Evolutionary conservation across 768 basidiomycete species (phyloP).

Genomic region (Trametes cingulata): DNA sequence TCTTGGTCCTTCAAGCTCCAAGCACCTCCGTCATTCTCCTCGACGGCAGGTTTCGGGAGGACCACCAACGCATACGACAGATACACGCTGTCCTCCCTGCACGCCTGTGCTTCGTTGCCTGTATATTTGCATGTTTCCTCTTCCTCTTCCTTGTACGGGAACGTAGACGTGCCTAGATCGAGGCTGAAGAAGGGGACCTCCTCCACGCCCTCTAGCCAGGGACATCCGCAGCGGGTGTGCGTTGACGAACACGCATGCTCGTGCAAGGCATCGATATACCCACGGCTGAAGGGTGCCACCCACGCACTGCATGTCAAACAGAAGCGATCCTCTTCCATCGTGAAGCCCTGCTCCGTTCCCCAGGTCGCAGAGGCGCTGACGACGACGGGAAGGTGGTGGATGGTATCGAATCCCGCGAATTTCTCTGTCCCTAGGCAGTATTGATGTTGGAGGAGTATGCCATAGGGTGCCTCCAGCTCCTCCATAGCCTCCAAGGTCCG

Average conservation of each 20-base stretch:
- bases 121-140: conserved; percentile 19
- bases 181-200: conserved; percentile 17
- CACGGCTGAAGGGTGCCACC: conserved; percentile 28
- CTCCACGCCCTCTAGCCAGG: neutral
- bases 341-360: too few species aligned
- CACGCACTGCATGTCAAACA: neutral
- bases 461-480: conserved; percentile 10
- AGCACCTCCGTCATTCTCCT: too few species aligned
- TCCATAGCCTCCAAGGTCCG: conserved; percentile 8
- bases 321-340: neutral
- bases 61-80: conserved; percentile 25
- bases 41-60: too few species aligned
- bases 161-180: neutral
- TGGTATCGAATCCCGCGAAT: conserved; percentile 29
- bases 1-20: too few species aligned
- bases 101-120: conserved; percentile 30
- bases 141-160: neutral
- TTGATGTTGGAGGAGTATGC: conserved; percentile 30
- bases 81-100: conserved; percentile 27
- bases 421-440: conserved; percentile 30
- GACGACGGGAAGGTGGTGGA: conserved; percentile 26
- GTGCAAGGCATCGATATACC: conserved; percentile 17
- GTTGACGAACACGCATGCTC: neutral
- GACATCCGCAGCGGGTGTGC: neutral
- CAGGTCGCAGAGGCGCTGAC: neutral